phyloP scores from a whole-genome alignment of 2,329 filamentous ascomycete species.

The Malbranchea zuffiana region DNA sequence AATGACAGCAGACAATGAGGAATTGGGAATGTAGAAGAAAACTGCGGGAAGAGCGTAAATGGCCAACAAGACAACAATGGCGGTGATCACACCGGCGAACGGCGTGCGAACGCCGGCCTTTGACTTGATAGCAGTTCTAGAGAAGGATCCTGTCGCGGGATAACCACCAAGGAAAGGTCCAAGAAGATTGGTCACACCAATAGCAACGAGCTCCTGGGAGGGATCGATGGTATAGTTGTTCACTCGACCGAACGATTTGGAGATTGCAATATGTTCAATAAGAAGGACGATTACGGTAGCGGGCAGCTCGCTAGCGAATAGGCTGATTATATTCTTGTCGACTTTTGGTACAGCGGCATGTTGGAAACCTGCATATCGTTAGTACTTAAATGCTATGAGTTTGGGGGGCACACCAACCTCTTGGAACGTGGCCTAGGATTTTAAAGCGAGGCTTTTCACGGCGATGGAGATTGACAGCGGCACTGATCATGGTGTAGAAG shows the following conservation, averaged over 20 bases:
- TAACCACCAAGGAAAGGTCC: conserved; percentile 88
- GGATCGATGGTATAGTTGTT: conserved; percentile 96
- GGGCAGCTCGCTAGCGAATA: conserved; percentile 63
- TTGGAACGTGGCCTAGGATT: conserved; percentile 65
- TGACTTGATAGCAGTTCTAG: conserved; percentile 89
- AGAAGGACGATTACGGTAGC: conserved; percentile 85
- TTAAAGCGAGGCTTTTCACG: conserved; percentile 55
- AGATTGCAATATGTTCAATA: conserved; percentile 94
- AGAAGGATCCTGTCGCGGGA: conserved; percentile 90
- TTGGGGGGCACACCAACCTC: conserved; percentile 42
- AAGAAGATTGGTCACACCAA: conserved; percentile 79
- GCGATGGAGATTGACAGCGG: conserved; percentile 63
- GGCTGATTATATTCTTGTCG: conserved; percentile 52
- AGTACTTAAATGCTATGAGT: conserved; percentile 4
- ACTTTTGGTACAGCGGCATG: conserved; percentile 64
- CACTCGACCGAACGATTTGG: conserved; percentile 88
- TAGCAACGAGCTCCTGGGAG: conserved; percentile 90
- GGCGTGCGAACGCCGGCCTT: conserved; percentile 92
- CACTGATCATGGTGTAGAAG: conserved; percentile 85
- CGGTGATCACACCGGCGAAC: conserved; percentile 80
- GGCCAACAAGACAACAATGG: conserved; percentile 71
- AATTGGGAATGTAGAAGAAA: conserved; percentile 86
- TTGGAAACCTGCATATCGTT: conserved; percentile 53
- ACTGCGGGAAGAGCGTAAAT: conserved; percentile 80
- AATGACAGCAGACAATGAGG: conserved; percentile 74